Percentiles rank a stretch among this genome's conserved stretches.
phyloP scores from a whole-genome alignment of 148 eudicot species.

The Amaranthus cruentus region DNA sequence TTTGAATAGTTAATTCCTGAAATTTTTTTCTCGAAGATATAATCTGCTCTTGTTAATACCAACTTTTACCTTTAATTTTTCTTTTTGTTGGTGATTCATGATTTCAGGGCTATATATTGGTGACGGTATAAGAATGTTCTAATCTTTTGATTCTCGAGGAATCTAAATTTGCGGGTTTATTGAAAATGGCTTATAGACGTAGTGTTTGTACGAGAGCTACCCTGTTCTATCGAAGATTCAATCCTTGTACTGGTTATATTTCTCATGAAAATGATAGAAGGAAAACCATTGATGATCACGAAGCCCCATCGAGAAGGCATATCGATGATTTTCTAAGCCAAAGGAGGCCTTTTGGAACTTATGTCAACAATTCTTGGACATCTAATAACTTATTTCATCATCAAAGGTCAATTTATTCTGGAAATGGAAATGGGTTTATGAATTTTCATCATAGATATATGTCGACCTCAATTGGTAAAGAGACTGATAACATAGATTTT shows the following conservation, averaged over 20 bases:
- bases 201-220: constrained; percentile 52
- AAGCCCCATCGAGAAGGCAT: constrained; percentile 12
- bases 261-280: constrained; percentile 38
- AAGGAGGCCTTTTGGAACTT: constrained; percentile 37
- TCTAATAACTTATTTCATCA: constrained; percentile 19
- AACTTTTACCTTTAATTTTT: too few species aligned
- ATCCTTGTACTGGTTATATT: constrained; percentile 43
- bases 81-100: too few species aligned
- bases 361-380: constrained; percentile 14
- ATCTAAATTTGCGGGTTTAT: neutral
- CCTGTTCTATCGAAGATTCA: constrained; percentile 39
- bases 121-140: too few species aligned
- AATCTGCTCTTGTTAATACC: too few species aligned
- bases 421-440: constrained; percentile 21
- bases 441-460: constrained; percentile 34
- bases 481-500: constrained; percentile 34
- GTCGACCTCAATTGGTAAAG: constrained; percentile 51
- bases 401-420: constrained; percentile 19
- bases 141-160: too few species aligned
- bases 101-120: too few species aligned
- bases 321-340: constrained; percentile 21
- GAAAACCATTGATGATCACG: constrained; percentile 16
- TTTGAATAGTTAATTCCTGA: too few species aligned
- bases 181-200: constrained; percentile 72
- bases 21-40: too few species aligned